Percentiles rank a stretch among this genome's conserved stretches.
phyloP scores from a whole-genome alignment of 768 basidiomycete species.

The Tricholoma sp. region DNA sequence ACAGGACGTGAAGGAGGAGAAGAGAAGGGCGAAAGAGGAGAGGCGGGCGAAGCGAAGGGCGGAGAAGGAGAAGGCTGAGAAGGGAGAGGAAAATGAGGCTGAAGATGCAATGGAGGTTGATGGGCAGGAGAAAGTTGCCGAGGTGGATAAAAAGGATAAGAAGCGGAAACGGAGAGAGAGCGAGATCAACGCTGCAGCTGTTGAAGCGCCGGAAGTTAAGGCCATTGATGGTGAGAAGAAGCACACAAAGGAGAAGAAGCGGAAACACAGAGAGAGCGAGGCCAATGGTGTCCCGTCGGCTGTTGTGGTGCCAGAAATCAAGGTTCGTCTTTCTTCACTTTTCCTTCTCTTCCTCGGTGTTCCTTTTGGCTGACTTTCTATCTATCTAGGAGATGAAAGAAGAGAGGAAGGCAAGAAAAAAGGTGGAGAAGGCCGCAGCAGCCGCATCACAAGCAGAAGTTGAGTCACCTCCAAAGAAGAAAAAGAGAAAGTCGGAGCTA shows the following conservation, averaged over 20 bases:
- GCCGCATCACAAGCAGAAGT: slow-evolving; percentile 31
- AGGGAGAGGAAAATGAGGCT: slow-evolving; percentile 27
- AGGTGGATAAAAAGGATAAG: slow-evolving; percentile 34
- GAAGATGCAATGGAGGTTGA: slow-evolving; percentile 39
- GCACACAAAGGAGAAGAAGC: slow-evolving; percentile 19
- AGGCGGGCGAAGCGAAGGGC: slow-evolving; percentile 64
- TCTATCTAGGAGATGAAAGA: slow-evolving; percentile 62
- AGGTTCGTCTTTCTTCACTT: slow-evolving; percentile 30
- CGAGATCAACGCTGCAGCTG: slow-evolving; percentile 36
- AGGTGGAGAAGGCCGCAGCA: slow-evolving; percentile 52
- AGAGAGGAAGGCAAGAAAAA: slow-evolving; percentile 76
- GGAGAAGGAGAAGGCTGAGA: slow-evolving; percentile 36
- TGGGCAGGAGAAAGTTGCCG: slow-evolving; percentile 28
- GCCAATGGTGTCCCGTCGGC: background rate
- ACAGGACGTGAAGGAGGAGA: slow-evolving; percentile 83
- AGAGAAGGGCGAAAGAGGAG: slow-evolving; percentile 76
- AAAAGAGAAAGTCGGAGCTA: slow-evolving; percentile 51
- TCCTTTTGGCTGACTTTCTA: slow-evolving; percentile 5
- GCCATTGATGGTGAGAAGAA: background rate
- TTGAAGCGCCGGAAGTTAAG: background rate
- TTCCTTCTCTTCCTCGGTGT: background rate
- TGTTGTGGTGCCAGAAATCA: slow-evolving; percentile 23
- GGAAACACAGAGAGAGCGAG: slow-evolving; percentile 13
- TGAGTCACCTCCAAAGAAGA: slow-evolving; percentile 47
- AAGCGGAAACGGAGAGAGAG: slow-evolving; percentile 58